Evolutionary conservation across 192 early-diverging fungal species (phyloP).

Genomic region (Entophlyctis helioformis): DNA sequence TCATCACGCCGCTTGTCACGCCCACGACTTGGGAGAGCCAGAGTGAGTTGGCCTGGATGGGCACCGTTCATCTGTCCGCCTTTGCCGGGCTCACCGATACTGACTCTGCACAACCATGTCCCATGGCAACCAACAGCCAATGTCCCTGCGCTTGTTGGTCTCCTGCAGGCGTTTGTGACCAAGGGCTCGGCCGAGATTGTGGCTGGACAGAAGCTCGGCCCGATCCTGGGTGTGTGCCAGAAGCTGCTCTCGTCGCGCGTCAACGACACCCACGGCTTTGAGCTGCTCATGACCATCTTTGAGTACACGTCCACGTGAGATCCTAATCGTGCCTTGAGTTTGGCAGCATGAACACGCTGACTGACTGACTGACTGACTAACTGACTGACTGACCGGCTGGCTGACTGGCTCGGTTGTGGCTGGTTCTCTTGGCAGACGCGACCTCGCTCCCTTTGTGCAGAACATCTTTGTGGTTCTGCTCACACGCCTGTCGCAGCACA

Average conservation of each 20-base stretch:
- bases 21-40: conserved; percentile 81
- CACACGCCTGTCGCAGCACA: conserved; percentile 38
- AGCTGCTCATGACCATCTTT: conserved; percentile 66
- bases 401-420: too few species aligned
- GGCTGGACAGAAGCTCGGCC: conserved; percentile 55
- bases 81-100: too few species aligned
- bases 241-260: conserved; percentile 73
- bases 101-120: too few species aligned
- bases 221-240: conserved; percentile 88
- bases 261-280: conserved; percentile 80
- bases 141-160: conserved; percentile 83
- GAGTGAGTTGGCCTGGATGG: too few species aligned
- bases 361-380: too few species aligned
- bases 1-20: conserved; percentile 68
- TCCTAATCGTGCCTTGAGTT: too few species aligned
- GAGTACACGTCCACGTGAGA: conserved; percentile 64
- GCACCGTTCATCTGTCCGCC: too few species aligned
- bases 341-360: too few species aligned
- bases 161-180: conserved; percentile 76
- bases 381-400: too few species aligned
- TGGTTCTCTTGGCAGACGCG: background rate
- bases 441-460: conserved; percentile 44
- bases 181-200: conserved; percentile 61
- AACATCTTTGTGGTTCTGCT: conserved; percentile 50
- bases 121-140: conserved; percentile 47